Base-by-base conservation (phyloP, 805 yeast species). In the Candida koratica region DNA sequence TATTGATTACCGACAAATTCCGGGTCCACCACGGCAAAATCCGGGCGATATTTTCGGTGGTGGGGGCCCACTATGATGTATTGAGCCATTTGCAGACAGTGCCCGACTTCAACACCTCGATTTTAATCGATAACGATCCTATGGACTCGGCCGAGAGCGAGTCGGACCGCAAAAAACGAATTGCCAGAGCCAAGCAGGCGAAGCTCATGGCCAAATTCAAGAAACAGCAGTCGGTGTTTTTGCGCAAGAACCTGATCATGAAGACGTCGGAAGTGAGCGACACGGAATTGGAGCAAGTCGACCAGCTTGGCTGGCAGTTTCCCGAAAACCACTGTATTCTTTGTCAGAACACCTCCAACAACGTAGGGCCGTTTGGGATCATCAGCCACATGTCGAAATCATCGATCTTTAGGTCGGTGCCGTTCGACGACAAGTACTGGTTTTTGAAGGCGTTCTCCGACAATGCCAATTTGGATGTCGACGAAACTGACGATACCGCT, bases 311-410 rank as follows among this genome's bases (percentile, higher is more conserved):
- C 1, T 83, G 89, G 90, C 64, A 61, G 23, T 85, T 75, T 47
- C 93, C 94, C 0, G 78, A 76, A 19, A 78, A 77, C 19, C 83
- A 78, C 44, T 87, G 96, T 54, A 79, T 87, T 25, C 61, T 87
- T 11, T 87, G 96, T 55, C 88, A 86, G 46, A 84, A 83, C 76
- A 80, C 86, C 0, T 71, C 79, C 1, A 69, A 69, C 14, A 73
- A 74, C 14, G 73, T 73, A 15, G 84, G 82, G 4, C 74, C 84
- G 0, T 84, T 81, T 57, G 96, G 96, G 0, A 69, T 82, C n/a
- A 75, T 84, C 33, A 73, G 84, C 6, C 74, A 75, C 49, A 62
- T 82, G 17, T 61, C 78, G 1, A 72, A 72, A 27, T 66, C 82
- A 1, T 72, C 84, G 4, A 79, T 75, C 34, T 74, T 77, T 43